phyloP scores from a whole-genome alignment of 495 filamentous ascomycete species.

The Thermothielavioides terrestris region DNA sequence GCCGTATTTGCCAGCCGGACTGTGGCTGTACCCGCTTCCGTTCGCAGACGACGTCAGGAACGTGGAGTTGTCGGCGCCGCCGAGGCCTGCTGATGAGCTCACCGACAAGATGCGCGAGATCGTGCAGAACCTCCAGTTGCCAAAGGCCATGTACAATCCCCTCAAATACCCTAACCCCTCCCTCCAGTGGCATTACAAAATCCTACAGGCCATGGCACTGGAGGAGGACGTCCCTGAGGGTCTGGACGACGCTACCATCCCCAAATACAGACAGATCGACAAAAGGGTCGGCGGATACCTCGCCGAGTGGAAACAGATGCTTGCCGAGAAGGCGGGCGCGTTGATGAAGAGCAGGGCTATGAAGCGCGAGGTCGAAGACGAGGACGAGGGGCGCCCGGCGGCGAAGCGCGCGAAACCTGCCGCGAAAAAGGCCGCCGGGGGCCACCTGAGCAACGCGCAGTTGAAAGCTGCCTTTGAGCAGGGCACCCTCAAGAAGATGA shows the following conservation, averaged over 20 bases:
- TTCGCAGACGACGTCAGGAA: constrained; percentile 85
- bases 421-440: constrained; percentile 14
- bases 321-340: constrained; percentile 44
- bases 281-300: constrained; percentile 77
- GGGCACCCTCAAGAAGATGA: constrained; percentile 60
- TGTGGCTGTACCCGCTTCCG: constrained; percentile 84
- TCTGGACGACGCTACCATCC: constrained; percentile 74
- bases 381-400: constrained; percentile 31
- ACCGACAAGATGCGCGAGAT: constrained; percentile 74
- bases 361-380: constrained; percentile 37
- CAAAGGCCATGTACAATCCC: constrained; percentile 74
- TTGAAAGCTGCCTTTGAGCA: constrained; percentile 54
- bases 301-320: constrained; percentile 61
- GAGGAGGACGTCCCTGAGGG: constrained; percentile 83
- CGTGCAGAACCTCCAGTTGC: constrained; percentile 81
- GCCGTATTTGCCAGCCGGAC: constrained; percentile 66
- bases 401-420: constrained; percentile 34
- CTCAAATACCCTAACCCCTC: constrained; percentile 86
- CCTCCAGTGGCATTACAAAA: constrained; percentile 96
- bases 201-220: constrained; percentile 83
- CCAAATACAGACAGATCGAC: constrained; percentile 70
- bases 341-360: constrained; percentile 26
- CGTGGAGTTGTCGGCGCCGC: constrained; percentile 41
- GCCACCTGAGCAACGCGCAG: constrained; percentile 41
- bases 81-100: constrained; percentile 58